These are phyloP conservation scores for Peniophora sp. DNA, from an alignment of 1,284 basidiomycete genomes.

Conservation along the genomic window DNA sequence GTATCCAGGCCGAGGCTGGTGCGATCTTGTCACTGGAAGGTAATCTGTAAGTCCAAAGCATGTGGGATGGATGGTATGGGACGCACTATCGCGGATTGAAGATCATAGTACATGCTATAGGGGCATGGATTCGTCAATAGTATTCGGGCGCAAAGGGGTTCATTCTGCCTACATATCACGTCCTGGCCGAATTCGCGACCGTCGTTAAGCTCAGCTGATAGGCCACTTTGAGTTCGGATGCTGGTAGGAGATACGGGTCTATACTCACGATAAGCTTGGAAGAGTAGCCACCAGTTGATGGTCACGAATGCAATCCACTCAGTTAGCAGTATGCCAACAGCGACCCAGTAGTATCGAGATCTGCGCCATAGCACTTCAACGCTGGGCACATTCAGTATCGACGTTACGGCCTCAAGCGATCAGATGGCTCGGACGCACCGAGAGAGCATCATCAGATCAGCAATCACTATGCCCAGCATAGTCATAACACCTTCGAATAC, in stretches of 20 bases:
- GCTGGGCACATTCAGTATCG: neutral
- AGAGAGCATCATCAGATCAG: conserved; percentile 45
- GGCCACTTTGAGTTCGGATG: neutral
- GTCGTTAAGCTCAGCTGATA: neutral
- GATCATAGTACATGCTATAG: conserved; percentile 50
- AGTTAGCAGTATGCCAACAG: neutral
- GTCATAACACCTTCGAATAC: conserved; percentile 41
- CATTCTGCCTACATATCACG: no score
- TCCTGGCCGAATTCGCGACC: neutral
- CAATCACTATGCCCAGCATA: conserved; percentile 38
- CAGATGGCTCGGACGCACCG: neutral
- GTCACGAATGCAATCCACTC: conserved; percentile 33
- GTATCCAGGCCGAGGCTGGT: conserved; percentile 46
- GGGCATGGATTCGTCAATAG: neutral
- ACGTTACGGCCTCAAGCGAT: neutral
- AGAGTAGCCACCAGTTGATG: conserved; percentile 41
- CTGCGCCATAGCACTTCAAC: neutral
- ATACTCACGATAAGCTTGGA: conserved; percentile 28
- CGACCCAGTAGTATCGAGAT: neutral
- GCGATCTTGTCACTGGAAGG: conserved; percentile 19
- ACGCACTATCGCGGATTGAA: conserved; percentile 17
- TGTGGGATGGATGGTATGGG: neutral
- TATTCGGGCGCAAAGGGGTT: no score
- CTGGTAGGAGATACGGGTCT: neutral
- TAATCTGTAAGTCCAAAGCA: neutral